Percentiles rank a stretch among this genome's conserved stretches.
Conservation (phyloP, 805 yeast genomes). For the Ogataea zsoltii region DNA sequence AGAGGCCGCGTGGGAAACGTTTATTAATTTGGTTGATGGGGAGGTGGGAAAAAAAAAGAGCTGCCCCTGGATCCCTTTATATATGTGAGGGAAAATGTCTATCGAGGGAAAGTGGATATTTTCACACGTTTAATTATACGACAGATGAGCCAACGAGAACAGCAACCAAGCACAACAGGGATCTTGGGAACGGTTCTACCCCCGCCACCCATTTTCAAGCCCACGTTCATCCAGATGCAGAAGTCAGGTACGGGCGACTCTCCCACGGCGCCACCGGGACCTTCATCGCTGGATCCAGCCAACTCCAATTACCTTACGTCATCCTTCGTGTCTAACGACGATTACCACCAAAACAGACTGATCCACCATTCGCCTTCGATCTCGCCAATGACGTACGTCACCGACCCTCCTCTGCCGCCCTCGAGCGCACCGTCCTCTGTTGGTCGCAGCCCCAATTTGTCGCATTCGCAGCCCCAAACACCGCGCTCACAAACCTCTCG, state of each 20-base stretch:
- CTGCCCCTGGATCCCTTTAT: no score
- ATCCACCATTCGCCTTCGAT: conserved; percentile 34
- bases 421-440: neutral
- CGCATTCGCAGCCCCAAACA: neutral
- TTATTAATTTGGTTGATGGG: neutral
- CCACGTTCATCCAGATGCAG: conserved; percentile 47
- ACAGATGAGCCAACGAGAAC: neutral
- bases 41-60: neutral
- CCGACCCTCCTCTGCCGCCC: conserved; percentile 20
- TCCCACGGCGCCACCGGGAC: neutral
- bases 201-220: conserved; percentile 48
- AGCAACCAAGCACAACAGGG: neutral
- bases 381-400: conserved; percentile 32
- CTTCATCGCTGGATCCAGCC: neutral
- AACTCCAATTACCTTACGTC: conserved; percentile 34
- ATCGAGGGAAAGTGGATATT: neutral
- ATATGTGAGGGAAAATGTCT: neutral
- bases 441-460: conserved; percentile 3
- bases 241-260: conserved; percentile 15
- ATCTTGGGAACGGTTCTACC: conserved; percentile 34
- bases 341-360: conserved; percentile 22
- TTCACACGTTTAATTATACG: no score
- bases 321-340: conserved; percentile 31
- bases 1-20: neutral
- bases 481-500: conserved; percentile 7